phyloP scores from a whole-genome alignment of 805 yeast species.

The Grigorovia jiainica region DNA sequence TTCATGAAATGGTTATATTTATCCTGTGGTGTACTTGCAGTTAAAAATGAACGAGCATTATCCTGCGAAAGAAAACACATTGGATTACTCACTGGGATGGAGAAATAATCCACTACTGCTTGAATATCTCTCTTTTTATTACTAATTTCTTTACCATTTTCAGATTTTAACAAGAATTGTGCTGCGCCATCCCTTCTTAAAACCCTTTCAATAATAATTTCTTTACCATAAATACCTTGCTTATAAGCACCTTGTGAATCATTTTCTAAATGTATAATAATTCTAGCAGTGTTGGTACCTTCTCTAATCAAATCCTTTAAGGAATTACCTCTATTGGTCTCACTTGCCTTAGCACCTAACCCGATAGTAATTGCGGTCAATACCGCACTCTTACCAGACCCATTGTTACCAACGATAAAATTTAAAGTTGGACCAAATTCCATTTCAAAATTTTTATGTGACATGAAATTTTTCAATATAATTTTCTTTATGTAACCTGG shows the following conservation, averaged over 20 bases:
- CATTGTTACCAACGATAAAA: slow-evolving; percentile 83
- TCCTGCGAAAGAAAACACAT: slow-evolving; percentile 90
- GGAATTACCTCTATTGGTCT: slow-evolving; percentile 74
- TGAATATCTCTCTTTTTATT: slow-evolving; percentile 57
- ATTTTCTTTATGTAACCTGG: slow-evolving; percentile 64
- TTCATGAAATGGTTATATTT: slow-evolving; percentile 72
- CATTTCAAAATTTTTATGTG: slow-evolving; percentile 73
- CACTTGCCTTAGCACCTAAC: slow-evolving; percentile 79
- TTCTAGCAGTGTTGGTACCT: slow-evolving; percentile 61
- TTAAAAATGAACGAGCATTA: slow-evolving; percentile 81
- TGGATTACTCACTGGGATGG: slow-evolving; percentile 80
- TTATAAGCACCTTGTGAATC: slow-evolving; percentile 57
- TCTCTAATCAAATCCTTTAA: slow-evolving; percentile 65
- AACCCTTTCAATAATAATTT: slow-evolving; percentile 61
- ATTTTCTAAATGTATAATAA: slow-evolving; percentile 55
- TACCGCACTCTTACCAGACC: slow-evolving; percentile 85
- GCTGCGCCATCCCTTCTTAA: slow-evolving; percentile 44
- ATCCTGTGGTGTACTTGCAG: slow-evolving; percentile 60
- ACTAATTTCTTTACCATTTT: slow-evolving; percentile 43
- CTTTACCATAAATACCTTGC: slow-evolving; percentile 56
- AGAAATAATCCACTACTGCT: slow-evolving; percentile 57
- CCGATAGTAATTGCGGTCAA: slow-evolving; percentile 82
- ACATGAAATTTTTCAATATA: slow-evolving; percentile 71
- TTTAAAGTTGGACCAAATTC: slow-evolving; percentile 72
- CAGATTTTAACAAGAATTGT: slow-evolving; percentile 47